A percentile compares a stretch with the other conserved stretches of the same genome.
Evolutionary conservation across 805 yeast species (phyloP).

Genomic region (Kodamaea neixiangensis): DNA sequence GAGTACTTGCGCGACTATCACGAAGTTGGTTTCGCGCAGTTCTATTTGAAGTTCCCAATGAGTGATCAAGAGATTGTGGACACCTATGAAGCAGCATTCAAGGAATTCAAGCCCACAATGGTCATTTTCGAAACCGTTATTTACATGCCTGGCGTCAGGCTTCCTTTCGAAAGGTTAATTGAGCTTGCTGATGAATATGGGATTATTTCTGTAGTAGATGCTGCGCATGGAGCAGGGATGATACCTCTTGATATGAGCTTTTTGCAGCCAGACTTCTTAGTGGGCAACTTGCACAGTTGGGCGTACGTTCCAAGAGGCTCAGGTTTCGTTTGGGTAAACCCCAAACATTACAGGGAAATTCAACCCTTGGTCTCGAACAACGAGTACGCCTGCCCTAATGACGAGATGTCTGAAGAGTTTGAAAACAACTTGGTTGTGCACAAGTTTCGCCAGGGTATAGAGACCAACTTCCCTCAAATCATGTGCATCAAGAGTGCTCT

Average conservation of each 20-base stretch:
- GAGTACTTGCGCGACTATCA: constrained; percentile 24
- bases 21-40: constrained; percentile 16
- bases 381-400: constrained; percentile 38
- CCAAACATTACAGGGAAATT: constrained; percentile 47
- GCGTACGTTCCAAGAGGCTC: constrained; percentile 55
- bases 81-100: constrained; percentile 23
- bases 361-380: constrained; percentile 63
- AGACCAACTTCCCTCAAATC: constrained; percentile 36
- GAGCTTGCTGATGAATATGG: constrained; percentile 45
- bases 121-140: constrained; percentile 60
- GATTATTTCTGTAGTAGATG: constrained; percentile 63
- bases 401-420: constrained; percentile 19
- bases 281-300: constrained; percentile 74
- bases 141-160: constrained; percentile 61
- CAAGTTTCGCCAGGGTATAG: constrained; percentile 40
- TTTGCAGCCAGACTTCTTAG: constrained; percentile 59
- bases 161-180: constrained; percentile 57
- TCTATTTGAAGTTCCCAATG: constrained; percentile 20
- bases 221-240: constrained; percentile 71
- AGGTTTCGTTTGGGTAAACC: constrained; percentile 59
- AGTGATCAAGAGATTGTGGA: constrained; percentile 23
- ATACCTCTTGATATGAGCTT: constrained; percentile 42
- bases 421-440: constrained; percentile 35
- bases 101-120: constrained; percentile 29
- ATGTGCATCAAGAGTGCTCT: constrained; percentile 48